Conservation (phyloP, 1,284 basidiomycete species). For the Malassezia cuniculi region DNA sequence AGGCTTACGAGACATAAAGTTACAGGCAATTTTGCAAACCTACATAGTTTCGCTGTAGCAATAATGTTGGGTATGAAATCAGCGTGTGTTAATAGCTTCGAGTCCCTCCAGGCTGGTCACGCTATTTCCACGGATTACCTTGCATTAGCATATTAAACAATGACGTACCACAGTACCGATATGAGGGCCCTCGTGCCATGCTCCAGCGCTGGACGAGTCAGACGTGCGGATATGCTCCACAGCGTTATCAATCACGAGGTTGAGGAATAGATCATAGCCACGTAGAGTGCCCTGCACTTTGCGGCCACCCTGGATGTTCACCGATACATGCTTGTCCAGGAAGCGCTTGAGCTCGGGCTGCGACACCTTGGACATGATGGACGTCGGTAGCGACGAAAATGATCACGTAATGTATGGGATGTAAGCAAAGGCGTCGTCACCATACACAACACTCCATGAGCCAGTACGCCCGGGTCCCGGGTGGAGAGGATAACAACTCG, state of each 20-base stretch:
- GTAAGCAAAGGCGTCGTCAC: no score
- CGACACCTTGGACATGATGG: constrained; percentile 36
- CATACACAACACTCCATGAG: no score
- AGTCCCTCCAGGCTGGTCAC: constrained; percentile 41
- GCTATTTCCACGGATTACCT: constrained; percentile 42
- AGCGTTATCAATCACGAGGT: constrained; percentile 90
- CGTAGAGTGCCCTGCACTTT: constrained; percentile 89
- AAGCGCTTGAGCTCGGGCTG: constrained; percentile 51
- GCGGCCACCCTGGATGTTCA: constrained; percentile 89
- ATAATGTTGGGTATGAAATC: not conserved
- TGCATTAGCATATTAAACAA: not conserved
- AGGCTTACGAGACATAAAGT: no score
- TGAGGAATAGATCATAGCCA: constrained; percentile 97
- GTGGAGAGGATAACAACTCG: no score
- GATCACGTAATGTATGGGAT: no score
- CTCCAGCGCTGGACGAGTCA: constrained; percentile 49
- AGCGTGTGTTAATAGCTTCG: constrained; percentile 33
- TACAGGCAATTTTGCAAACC: no score
- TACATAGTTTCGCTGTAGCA: no score
- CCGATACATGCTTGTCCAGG: constrained; percentile 93
- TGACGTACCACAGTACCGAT: constrained; percentile 39
- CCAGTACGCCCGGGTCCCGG: no score
- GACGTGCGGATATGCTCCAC: constrained; percentile 65
- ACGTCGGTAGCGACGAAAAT: not conserved
- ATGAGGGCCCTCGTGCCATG: constrained; percentile 29